phyloP scores from a whole-genome alignment of 768 basidiomycete genomes.

The Amanita polypyramis region DNA sequence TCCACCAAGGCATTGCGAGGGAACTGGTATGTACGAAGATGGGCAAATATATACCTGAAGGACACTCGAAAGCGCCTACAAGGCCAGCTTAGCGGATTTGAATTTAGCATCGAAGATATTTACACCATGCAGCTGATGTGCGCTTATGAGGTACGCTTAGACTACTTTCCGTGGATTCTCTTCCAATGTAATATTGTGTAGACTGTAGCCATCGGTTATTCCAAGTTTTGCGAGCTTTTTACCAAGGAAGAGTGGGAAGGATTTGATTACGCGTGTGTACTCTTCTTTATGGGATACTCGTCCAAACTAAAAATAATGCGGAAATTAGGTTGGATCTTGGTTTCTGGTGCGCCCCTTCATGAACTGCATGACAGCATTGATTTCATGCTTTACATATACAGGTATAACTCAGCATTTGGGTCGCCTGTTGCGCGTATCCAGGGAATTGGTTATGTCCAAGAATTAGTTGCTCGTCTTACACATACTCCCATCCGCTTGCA shows the following conservation, averaged over 20 bases:
- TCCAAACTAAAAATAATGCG: neutral
- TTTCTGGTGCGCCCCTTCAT: constrained; percentile 38
- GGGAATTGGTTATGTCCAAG: constrained; percentile 75
- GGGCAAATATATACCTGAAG: constrained; percentile 65
- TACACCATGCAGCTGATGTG: constrained; percentile 78
- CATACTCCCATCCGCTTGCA: constrained; percentile 58
- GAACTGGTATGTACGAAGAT: constrained; percentile 43
- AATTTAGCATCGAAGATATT: constrained; percentile 55
- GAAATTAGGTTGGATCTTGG: constrained; percentile 43
- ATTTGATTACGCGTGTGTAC: constrained; percentile 71
- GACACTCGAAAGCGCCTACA: constrained; percentile 54
- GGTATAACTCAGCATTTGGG: constrained; percentile 73
- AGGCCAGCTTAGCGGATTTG: constrained; percentile 46
- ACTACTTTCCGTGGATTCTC: neutral
- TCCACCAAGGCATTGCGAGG: constrained; percentile 45
- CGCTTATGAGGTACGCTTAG: constrained; percentile 59
- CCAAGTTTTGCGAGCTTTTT: constrained; percentile 85
- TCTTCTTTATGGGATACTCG: neutral
- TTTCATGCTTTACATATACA: constrained; percentile 11
- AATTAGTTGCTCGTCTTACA: constrained; percentile 74
- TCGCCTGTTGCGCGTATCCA: constrained; percentile 68
- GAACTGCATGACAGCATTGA: neutral
- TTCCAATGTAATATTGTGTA: constrained; percentile 16
- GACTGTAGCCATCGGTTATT: constrained; percentile 89
- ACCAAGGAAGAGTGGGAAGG: constrained; percentile 91